Evolutionary conservation across 2,329 filamentous ascomycete species (phyloP).

Genomic region (Chaetomiaceae sp.): DNA sequence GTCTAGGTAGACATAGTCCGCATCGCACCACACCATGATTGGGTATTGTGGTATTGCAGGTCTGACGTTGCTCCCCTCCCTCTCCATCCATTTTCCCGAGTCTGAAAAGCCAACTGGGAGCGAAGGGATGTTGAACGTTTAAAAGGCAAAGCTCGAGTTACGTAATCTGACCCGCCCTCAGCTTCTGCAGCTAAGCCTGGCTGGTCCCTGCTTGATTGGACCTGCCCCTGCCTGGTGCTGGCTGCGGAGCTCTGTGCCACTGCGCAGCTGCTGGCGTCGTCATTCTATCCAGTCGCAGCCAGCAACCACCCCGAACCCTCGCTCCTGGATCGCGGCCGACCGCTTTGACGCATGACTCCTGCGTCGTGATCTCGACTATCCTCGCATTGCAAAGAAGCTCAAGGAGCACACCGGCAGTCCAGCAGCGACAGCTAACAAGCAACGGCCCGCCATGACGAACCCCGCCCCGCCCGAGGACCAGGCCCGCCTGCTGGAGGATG

Average conservation of each 20-base stretch:
- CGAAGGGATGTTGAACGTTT: too few species aligned
- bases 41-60: too few species aligned
- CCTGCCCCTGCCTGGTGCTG: background rate
- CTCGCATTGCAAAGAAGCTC: background rate
- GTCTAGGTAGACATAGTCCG: too few species aligned
- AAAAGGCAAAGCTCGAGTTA: too few species aligned
- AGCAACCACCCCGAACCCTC: background rate
- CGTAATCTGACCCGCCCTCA: too few species aligned
- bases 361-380: background rate
- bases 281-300: conserved; percentile 5
- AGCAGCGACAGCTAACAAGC: background rate
- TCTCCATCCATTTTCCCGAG: too few species aligned
- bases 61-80: too few species aligned
- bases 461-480: conserved; percentile 68
- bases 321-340: background rate
- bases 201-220: background rate
- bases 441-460: conserved; percentile 28
- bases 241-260: conserved; percentile 1
- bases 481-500: conserved; percentile 94
- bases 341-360: background rate
- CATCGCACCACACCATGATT: too few species aligned
- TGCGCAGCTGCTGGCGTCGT: conserved; percentile 10
- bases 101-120: too few species aligned
- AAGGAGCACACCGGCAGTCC: background rate
- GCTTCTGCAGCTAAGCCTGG: too few species aligned